These are phyloP conservation scores for Ceratocystis cubensis DNA, from an alignment of 2,329 filamentous ascomycete genomes.

Conservation along the genomic window DNA sequence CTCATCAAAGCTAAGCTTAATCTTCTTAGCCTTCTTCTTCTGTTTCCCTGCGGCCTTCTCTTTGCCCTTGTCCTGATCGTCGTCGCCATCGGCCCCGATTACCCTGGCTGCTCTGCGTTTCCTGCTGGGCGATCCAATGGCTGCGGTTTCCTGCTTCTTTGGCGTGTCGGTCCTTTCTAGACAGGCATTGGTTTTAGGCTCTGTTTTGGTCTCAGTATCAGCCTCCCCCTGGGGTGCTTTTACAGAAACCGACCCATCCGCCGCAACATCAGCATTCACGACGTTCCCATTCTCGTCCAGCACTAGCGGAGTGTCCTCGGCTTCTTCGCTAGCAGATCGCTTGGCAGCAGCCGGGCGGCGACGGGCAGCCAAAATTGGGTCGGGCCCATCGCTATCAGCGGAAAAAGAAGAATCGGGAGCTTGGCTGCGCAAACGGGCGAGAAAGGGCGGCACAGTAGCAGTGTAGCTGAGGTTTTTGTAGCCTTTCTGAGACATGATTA, in stretches of 20 bases:
- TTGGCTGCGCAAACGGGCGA: conserved; percentile 44
- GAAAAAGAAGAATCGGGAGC: conserved; percentile 34
- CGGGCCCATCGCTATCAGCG: conserved; percentile 35
- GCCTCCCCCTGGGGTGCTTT: conserved; percentile 14
- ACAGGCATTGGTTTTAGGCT: not conserved
- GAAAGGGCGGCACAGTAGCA: conserved; percentile 46
- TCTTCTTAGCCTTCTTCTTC: conserved; percentile 49
- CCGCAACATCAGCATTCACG: conserved; percentile 37
- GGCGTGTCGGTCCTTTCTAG: conserved; percentile 24
- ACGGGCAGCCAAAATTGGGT: conserved; percentile 39
- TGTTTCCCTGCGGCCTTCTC: conserved; percentile 22
- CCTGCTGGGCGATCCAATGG: conserved; percentile 33
- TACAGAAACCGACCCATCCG: conserved; percentile 31
- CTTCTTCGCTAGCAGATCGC: conserved; percentile 52
- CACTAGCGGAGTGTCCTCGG: conserved; percentile 63
- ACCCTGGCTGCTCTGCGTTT: conserved; percentile 46
- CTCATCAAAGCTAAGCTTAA: conserved; percentile 56
- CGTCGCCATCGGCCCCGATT: conserved; percentile 30
- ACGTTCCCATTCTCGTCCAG: conserved; percentile 61
- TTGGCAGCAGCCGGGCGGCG: conserved; percentile 38
- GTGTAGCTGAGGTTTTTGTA: conserved; percentile 59
- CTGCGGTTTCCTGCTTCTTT: conserved; percentile 30
- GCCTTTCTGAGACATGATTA: conserved; percentile 44
- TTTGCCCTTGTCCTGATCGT: conserved; percentile 15
- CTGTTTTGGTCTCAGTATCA: not conserved